These are phyloP conservation scores for Plantago coronopus DNA, from an alignment of 305 asterid species.

Conservation along the genomic window DNA sequence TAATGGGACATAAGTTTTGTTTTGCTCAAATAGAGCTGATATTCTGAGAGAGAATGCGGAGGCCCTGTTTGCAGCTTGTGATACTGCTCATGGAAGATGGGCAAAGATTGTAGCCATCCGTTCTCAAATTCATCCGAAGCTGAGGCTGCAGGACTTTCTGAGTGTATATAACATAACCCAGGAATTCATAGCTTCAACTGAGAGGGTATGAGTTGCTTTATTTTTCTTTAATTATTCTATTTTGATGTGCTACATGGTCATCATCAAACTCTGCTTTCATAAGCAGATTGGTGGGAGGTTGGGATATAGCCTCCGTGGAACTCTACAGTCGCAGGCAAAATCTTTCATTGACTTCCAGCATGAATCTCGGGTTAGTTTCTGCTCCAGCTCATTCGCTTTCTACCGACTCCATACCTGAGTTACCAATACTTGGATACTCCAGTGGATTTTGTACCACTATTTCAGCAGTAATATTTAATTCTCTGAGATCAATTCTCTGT, in stretches of 20 bases:
- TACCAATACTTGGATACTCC: no score
- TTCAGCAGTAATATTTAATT: no score
- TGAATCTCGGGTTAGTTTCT: constrained; percentile 82
- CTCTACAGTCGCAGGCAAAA: constrained; percentile 93
- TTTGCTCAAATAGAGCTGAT: constrained; percentile 70
- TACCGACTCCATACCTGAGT: constrained; percentile 8
- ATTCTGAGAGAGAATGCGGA: constrained; percentile 92
- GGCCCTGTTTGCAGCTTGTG: constrained; percentile 97
- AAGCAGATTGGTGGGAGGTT: constrained; percentile 98
- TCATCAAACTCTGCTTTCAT: constrained; percentile 37
- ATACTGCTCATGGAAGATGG: constrained; percentile 99
- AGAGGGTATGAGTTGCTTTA: constrained; percentile 55
- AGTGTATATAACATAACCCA: constrained; percentile 79
- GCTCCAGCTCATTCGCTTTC: constrained; percentile 24
- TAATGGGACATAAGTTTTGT: constrained; percentile 11
- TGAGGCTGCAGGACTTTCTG: constrained; percentile 83
- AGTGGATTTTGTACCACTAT: no score
- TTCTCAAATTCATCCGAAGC: constrained; percentile 79
- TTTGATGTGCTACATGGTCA: constrained; percentile 28
- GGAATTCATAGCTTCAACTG: constrained; percentile 87
- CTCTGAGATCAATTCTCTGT: no score
- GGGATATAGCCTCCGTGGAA: constrained; percentile 98
- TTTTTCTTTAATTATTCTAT: not conserved
- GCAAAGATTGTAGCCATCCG: constrained; percentile 98
- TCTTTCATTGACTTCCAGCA: constrained; percentile 92